Evolutionary conservation across 2,329 filamentous ascomycete species (phyloP).

Genomic region (Xylariaceae sp.): DNA sequence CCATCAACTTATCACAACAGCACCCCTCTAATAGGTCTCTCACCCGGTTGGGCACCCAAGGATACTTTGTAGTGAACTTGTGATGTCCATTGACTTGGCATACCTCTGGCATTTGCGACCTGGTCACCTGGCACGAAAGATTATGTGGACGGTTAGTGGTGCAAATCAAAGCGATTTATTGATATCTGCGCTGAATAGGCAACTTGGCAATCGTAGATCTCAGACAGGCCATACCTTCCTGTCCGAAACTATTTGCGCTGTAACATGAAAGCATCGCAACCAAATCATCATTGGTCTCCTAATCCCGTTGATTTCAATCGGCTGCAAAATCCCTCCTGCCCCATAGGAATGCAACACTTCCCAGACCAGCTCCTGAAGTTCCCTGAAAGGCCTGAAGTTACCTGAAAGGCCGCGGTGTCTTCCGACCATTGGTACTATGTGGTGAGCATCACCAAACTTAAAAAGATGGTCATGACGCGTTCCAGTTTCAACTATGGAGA

Average conservation of each 20-base stretch:
- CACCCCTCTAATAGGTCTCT: too few relatives aligned
- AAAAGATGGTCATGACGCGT: constrained; percentile 3
- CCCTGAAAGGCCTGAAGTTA: constrained; percentile 3
- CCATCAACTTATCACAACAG: too few relatives aligned
- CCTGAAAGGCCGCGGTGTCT: constrained; percentile 4
- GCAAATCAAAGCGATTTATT: constrained; percentile 17
- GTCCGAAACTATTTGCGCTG: constrained; percentile 3
- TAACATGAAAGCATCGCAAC: constrained; percentile 12
- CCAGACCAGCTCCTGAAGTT: constrained; percentile 7
- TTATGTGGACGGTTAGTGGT: not conserved
- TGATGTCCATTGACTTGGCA: too few relatives aligned
- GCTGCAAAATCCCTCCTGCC: constrained; percentile 15
- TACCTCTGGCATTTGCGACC: too few relatives aligned
- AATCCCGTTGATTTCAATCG: constrained; percentile 13
- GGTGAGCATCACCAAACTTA: constrained; percentile 5
- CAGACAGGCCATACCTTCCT: constrained; percentile 1
- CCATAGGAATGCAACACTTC: not conserved
- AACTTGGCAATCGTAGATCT: constrained; percentile 3
- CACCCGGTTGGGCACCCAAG: too few relatives aligned
- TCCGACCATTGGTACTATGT: constrained; percentile 4
- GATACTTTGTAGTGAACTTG: too few relatives aligned
- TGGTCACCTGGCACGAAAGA: not conserved
- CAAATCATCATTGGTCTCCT: constrained; percentile 13
- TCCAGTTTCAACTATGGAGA: constrained; percentile 1
- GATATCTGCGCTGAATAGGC: constrained; percentile 10